Percentiles rank a stretch among this genome's conserved stretches.
These are phyloP conservation scores for Multifurca ochricompacta DNA, from an alignment of 768 basidiomycete species.

Conservation along the genomic window DNA sequence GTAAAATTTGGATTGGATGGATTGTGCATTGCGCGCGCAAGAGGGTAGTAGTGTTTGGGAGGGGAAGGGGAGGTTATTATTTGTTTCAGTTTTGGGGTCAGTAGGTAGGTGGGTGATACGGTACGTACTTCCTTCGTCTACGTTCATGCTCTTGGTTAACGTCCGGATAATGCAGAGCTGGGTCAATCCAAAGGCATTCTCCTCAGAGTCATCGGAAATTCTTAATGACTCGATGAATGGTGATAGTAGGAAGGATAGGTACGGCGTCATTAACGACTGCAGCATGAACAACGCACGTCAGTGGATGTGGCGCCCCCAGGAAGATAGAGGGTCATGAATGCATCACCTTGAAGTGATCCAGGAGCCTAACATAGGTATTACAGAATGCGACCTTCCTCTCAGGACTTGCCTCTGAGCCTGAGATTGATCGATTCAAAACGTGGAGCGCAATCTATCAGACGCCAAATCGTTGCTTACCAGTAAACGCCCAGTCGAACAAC, in stretches of 20 bases:
- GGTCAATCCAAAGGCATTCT: constrained; percentile 26
- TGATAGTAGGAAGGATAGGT: constrained; percentile 70
- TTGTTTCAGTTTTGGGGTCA: background rate
- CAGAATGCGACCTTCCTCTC: constrained; percentile 65
- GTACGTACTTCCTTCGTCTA: constrained; percentile 73
- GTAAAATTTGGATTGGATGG: background rate
- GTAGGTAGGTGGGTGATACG: background rate
- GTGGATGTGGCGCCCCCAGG: background rate
- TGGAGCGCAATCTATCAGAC: background rate
- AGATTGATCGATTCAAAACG: constrained; percentile 9
- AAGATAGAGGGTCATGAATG: background rate
- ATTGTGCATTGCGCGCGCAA: no score
- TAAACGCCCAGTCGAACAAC: constrained; percentile 93
- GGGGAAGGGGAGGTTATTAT: background rate
- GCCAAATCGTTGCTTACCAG: constrained; percentile 25
- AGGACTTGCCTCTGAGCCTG: constrained; percentile 25
- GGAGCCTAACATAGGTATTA: constrained; percentile 59
- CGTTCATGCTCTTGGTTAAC: constrained; percentile 59
- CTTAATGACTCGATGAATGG: constrained; percentile 59
- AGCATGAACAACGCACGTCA: background rate
- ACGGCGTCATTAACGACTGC: constrained; percentile 83
- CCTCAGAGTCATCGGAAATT: constrained; percentile 32
- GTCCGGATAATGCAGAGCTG: constrained; percentile 54
- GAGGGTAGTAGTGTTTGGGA: background rate
- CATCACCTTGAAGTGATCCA: constrained; percentile 82